Evolutionary conservation across 371 early-diverging fungal genomes (phyloP).

Genomic region (Furculomyces boomerangus): DNA sequence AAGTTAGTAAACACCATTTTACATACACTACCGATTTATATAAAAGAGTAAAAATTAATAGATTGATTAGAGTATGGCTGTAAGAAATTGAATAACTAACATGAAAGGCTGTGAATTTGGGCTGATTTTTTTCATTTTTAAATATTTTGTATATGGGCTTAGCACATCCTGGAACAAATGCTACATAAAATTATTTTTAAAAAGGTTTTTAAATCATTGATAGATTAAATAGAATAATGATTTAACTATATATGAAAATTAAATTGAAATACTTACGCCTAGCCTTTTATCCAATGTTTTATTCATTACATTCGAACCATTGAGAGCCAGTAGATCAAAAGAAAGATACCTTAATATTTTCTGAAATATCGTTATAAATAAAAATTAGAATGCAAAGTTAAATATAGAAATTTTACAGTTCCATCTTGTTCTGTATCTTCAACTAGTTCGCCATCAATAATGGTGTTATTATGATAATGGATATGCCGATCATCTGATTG

Average conservation of each 20-base stretch:
- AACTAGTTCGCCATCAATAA: conserved; percentile 88
- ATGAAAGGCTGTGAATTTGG: conserved; percentile 34
- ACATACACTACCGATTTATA: not conserved
- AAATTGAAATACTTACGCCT: conserved; percentile 32
- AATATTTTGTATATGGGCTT: conserved; percentile 38
- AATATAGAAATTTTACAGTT: conserved; percentile 10
- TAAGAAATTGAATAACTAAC: conserved; percentile 22
- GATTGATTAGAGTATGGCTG: too few relatives aligned
- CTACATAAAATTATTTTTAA: conserved; percentile 19
- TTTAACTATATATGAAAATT: not conserved
- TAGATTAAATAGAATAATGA: conserved; percentile 1
- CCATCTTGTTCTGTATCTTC: conserved; percentile 45
- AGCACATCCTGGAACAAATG: conserved; percentile 42
- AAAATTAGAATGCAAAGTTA: not conserved
- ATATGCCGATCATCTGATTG: conserved; percentile 5
- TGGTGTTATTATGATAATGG: conserved; percentile 47
- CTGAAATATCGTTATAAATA: not conserved
- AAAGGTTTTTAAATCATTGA: not conserved
- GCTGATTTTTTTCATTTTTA: conserved; percentile 26
- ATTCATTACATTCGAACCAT: conserved; percentile 28
- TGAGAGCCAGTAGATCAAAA: conserved; percentile 58
- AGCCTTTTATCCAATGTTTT: conserved; percentile 44
- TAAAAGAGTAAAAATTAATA: not conserved
- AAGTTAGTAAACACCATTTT: not conserved
- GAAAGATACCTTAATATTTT: conserved; percentile 15